Evolutionary conservation across 1,284 basidiomycete genomes (phyloP).

Genomic region (Cronartium quercuum): DNA sequence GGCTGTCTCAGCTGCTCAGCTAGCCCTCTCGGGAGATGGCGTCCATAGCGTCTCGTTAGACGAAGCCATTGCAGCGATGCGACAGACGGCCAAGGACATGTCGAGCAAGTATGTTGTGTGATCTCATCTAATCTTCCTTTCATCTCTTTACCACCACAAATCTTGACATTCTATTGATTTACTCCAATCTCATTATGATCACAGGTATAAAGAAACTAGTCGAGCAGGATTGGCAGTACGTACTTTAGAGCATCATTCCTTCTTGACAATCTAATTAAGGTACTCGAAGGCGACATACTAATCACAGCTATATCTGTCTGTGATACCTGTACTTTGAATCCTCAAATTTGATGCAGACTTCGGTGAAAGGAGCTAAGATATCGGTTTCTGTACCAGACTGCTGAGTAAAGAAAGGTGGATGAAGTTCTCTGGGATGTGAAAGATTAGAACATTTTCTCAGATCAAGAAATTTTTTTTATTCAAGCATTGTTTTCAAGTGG

Average conservation of each 20-base stretch:
- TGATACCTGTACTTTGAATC: neutral
- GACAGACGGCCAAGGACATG: constrained; percentile 67
- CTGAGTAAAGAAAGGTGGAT: neutral
- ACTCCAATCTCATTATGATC: neutral
- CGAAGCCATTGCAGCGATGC: constrained; percentile 93
- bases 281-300: neutral
- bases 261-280: neutral
- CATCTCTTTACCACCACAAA: neutral
- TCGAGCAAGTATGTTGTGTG: constrained; percentile 40
- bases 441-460: no score
- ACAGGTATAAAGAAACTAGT: constrained; percentile 77
- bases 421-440: no score
- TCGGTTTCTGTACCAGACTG: constrained; percentile 32
- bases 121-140: no score
- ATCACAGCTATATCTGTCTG: constrained; percentile 47
- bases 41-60: constrained; percentile 81
- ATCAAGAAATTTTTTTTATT: no score
- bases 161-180: no score
- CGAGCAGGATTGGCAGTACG: constrained; percentile 61
- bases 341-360: constrained; percentile 6
- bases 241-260: constrained; percentile 31
- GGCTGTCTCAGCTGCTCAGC: constrained; percentile 61
- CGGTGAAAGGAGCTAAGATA: constrained; percentile 20
- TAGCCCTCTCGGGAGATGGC: constrained; percentile 83
- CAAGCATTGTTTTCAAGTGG: no score